A percentile compares a stretch with the other conserved stretches of the same genome.
Evolutionary conservation across 768 basidiomycete genomes (phyloP).

Genomic region (Lactarius evosmus): DNA sequence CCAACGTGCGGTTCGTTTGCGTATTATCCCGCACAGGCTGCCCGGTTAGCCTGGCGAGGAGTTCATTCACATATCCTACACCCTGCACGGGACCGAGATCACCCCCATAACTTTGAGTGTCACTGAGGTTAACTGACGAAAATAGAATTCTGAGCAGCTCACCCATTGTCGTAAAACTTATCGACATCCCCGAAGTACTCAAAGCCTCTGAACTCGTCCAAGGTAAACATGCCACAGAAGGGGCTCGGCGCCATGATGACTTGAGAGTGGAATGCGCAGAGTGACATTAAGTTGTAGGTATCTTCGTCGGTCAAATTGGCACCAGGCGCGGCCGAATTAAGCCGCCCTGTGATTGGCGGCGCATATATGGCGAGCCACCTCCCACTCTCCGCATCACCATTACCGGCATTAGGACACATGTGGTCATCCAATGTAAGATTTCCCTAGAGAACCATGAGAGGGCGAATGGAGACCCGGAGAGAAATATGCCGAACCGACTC

Average conservation of each 20-base stretch:
- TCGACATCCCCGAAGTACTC: conserved; percentile 72
- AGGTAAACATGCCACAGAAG: conserved; percentile 69
- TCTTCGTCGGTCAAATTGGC: conserved; percentile 56
- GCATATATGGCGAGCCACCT: conserved; percentile 57
- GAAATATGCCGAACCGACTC: conserved; percentile 44
- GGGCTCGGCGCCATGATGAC: conserved; percentile 50
- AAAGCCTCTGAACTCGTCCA: conserved; percentile 58
- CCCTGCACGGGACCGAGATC: conserved; percentile 72
- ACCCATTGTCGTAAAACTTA: conserved; percentile 80
- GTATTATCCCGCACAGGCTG: conserved; percentile 63
- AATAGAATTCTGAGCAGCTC: conserved; percentile 28
- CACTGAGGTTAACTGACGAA: neutral
- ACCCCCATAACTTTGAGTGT: conserved; percentile 55
- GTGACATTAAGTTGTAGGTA: conserved; percentile 55
- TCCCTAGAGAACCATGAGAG: conserved; percentile 20
- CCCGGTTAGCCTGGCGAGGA: conserved; percentile 75
- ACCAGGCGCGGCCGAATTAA: conserved; percentile 61
- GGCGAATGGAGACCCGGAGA: neutral
- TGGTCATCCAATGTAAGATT: conserved; percentile 69
- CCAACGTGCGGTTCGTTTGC: conserved; percentile 73
- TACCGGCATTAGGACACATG: conserved; percentile 59
- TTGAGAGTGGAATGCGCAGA: conserved; percentile 81
- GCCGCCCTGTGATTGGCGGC: conserved; percentile 50
- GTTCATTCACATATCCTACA: conserved; percentile 85
- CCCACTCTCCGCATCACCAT: conserved; percentile 42